Evolutionary conservation across 2,329 filamentous ascomycete species (phyloP).

Genomic region (Onygenales sp.): DNA sequence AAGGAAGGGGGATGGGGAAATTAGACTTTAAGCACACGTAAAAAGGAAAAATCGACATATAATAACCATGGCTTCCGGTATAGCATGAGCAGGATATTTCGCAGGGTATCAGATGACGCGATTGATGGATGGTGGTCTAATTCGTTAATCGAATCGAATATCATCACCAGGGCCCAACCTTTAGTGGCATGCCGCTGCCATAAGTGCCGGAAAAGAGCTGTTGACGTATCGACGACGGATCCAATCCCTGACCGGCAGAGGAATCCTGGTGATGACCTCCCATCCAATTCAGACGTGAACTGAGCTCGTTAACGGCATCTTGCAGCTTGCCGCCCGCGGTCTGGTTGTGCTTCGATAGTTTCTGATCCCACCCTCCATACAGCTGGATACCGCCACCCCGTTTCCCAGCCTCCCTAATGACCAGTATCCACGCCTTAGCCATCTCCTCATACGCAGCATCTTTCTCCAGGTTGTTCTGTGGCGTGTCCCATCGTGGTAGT

Average conservation of each 20-base stretch:
- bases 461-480: conserved; percentile 83
- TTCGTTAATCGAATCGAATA: neutral
- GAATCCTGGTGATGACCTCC: conserved; percentile 32
- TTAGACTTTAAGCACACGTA: neutral
- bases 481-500: conserved; percentile 83
- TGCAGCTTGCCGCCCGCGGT: conserved; percentile 73
- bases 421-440: conserved; percentile 81
- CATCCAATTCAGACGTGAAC: conserved; percentile 70
- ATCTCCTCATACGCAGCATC: conserved; percentile 95
- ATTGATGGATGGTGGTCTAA: too few species aligned
- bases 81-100: too few species aligned
- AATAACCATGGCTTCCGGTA: neutral
- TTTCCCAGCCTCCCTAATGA: conserved; percentile 85
- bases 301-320: conserved; percentile 68
- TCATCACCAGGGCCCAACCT: conserved; percentile 46
- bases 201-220: conserved; percentile 50
- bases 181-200: conserved; percentile 43
- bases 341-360: conserved; percentile 76
- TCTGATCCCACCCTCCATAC: conserved; percentile 86
- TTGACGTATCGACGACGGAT: conserved; percentile 42
- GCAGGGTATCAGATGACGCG: too few species aligned
- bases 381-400: conserved; percentile 81
- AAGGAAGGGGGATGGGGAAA: conserved; percentile 7
- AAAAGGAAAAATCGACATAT: neutral
- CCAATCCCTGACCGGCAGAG: conserved; percentile 22